Evolutionary conservation across 345 rosid genomes (phyloP).

Genomic region (Citrus hindsii): DNA sequence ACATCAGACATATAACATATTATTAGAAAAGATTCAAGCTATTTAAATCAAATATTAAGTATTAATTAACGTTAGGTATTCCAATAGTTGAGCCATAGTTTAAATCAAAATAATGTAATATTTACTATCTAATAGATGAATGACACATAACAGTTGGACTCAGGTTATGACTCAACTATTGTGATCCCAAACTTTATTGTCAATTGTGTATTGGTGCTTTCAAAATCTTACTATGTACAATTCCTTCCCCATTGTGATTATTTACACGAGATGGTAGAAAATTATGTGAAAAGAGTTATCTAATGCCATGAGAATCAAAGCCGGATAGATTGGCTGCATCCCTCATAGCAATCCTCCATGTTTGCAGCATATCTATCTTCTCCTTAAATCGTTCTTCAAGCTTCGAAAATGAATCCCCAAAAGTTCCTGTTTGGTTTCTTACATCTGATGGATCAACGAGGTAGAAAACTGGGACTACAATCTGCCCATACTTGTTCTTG

Average conservation of each 20-base stretch:
- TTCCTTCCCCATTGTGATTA: neutral
- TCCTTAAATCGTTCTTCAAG: neutral
- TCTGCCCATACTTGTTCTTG: neutral
- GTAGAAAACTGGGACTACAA: neutral
- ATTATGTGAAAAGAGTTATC: neutral
- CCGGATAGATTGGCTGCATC: neutral
- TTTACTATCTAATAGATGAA: too few relatives aligned
- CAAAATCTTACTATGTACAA: too few relatives aligned
- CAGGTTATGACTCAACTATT: too few relatives aligned
- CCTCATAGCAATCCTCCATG: neutral
- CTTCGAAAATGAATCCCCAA: neutral
- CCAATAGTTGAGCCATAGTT: too few relatives aligned
- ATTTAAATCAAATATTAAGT: too few relatives aligned
- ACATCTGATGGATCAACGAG: neutral
- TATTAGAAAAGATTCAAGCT: too few relatives aligned
- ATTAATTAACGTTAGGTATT: too few relatives aligned
- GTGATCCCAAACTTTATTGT: too few relatives aligned
- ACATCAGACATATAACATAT: too few relatives aligned
- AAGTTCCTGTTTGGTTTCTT: neutral
- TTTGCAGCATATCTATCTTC: neutral
- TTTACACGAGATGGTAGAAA: neutral
- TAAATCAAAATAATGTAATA: too few relatives aligned
- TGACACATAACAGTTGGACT: fast-evolving
- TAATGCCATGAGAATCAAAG: neutral
- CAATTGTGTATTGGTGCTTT: too few relatives aligned